Evolutionary conservation across 169 alveolate species (phyloP).

Genomic region (Cryptosporidium sp.): DNA sequence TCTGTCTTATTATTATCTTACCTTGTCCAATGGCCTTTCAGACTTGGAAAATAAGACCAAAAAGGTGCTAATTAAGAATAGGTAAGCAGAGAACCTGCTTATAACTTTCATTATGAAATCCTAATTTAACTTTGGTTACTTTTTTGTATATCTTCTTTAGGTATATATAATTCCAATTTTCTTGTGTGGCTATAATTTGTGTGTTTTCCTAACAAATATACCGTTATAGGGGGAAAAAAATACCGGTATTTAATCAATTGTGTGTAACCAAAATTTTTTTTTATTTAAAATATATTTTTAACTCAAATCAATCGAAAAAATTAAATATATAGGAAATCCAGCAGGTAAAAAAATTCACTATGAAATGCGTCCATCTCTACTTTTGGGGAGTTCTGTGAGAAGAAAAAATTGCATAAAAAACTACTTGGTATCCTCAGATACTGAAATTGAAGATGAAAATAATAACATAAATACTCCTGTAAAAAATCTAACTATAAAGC

Average conservation of each 20-base stretch:
- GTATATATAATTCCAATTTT: background rate
- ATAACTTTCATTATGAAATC: background rate
- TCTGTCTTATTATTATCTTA: background rate
- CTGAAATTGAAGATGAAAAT: conserved; percentile 20
- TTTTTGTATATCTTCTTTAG: background rate
- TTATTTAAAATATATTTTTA: background rate
- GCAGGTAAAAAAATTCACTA: background rate
- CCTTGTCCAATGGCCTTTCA: background rate
- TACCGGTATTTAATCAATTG: conserved; percentile 20
- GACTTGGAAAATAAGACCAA: background rate
- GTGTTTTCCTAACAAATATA: background rate
- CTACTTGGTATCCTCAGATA: conserved; percentile 47
- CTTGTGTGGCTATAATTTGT: background rate
- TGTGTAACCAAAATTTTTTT: background rate
- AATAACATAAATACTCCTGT: conserved; percentile 8
- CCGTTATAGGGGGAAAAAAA: conserved; percentile 11
- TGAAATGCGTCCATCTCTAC: conserved; percentile 50
- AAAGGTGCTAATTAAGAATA: background rate
- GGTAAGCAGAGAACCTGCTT: background rate
- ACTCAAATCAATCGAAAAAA: background rate
- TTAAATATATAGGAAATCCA: background rate
- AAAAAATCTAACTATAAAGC: background rate
- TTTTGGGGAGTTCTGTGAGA: conserved; percentile 44
- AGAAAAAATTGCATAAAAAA: conserved; percentile 1
- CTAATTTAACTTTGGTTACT: background rate